Evolutionary conservation across 2,329 filamentous ascomycete genomes (phyloP), one percentile per base, ranked within the genome.

Genomic region (Hysterium pulicare): DNA sequence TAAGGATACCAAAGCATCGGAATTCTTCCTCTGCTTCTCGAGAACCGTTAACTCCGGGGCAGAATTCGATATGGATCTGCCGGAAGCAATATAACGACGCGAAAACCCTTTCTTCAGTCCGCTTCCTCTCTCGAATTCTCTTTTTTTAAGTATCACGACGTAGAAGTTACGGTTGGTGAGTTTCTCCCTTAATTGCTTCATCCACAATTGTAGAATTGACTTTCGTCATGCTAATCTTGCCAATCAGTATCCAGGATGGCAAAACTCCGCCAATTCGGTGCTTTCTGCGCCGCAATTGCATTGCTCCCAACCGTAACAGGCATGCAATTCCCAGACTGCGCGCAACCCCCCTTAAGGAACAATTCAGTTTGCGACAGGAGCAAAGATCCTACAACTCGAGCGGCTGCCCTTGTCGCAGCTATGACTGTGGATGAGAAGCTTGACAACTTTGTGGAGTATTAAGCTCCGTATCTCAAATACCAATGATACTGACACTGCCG

Each of bases 361-460:
- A 33, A 33, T 16, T 8, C 32, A 8, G 15, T 33, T 15, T 33
- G 32, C 17, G 17, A 33, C 15, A 15, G 7, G 7, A 19, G 7
- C 9, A 15, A 7, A 9, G 32, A 33, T 33, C 13, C 32, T 33
- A 7, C 32, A 19, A 7, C 7, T 15, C 8, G 32, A 15, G 32
- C 32, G 7, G 32, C 32, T n/a, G 32, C 32, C 9, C 17, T 33
- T 7, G 32, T 33, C 17, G 8, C 32, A 15, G 32, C 32, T 8
- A 33, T 33, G 32, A 33, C 32, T 8, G 16, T 33, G 8, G 32
- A 33, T n/a, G 32, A 33, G 32, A 33, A 33, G 17, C 32, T 33
- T 15, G 32, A 7, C 13, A 33, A 33, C 17, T 16, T 33, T 7
- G 32, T 33, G 15, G 32, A 33, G 32, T 33, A 33, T 9, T n/a